A percentile compares a stretch with the other conserved stretches of the same genome.
phyloP scores from a whole-genome alignment of 176 grass and related monocot genomes.

The Aegilops umbellulata region DNA sequence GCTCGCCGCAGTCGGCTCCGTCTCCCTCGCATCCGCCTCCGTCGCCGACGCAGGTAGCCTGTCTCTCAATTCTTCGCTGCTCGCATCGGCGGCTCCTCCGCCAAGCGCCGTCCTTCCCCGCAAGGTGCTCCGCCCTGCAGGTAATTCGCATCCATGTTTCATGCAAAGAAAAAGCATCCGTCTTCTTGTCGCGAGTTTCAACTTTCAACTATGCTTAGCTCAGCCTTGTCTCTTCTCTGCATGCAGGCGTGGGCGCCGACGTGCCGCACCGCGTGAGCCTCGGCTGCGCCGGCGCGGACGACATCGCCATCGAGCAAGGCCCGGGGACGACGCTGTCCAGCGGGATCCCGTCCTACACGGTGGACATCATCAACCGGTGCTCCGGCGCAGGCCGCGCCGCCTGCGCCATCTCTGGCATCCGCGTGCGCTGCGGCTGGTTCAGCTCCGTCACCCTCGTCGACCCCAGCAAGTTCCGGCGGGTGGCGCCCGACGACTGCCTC shows the following conservation, averaged over 20 bases:
- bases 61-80: no score
- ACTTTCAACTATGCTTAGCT: not conserved
- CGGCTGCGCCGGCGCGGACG: slow-evolving; percentile 45
- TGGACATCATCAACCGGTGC: slow-evolving; percentile 83
- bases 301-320: slow-evolving; percentile 48
- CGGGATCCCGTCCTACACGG: slow-evolving; percentile 66
- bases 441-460: slow-evolving; percentile 80
- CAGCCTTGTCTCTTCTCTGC: not conserved
- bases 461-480: slow-evolving; percentile 70
- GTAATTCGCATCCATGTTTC: not conserved
- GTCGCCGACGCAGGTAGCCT: slow-evolving; percentile 9
- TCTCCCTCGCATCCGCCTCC: not conserved
- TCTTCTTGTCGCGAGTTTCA: not conserved
- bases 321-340: slow-evolving; percentile 11
- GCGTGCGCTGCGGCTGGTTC: slow-evolving; percentile 91
- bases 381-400: not conserved
- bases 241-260: not conserved
- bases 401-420: slow-evolving; percentile 63
- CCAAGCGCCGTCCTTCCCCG: slow-evolving; percentile 10
- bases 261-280: slow-evolving; percentile 20
- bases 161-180: no score
- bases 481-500: slow-evolving; percentile 76
- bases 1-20: not conserved
- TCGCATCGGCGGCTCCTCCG: not conserved
- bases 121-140: slow-evolving; percentile 42